phyloP scores from a whole-genome alignment of 2,329 filamentous ascomycete species.

The Penicillium frequentans region DNA sequence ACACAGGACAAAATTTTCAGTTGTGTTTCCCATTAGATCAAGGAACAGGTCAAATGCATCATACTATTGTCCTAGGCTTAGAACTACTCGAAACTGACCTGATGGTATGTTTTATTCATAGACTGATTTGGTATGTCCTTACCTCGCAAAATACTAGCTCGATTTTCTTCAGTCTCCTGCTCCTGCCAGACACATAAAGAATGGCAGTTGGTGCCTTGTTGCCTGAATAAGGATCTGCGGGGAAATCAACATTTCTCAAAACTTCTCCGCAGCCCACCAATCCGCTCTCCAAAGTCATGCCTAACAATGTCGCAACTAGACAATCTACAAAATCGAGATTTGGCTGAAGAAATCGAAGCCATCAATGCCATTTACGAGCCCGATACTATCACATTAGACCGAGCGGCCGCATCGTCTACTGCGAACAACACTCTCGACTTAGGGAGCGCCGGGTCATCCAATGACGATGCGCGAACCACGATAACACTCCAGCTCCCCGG shows the following conservation, averaged over 20 bases:
- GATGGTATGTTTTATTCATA: background rate
- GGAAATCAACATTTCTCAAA: slow-evolving; percentile 10
- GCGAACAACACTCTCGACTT: slow-evolving; percentile 29
- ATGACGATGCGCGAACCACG: slow-evolving; percentile 32
- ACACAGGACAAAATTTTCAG: too few relatives aligned
- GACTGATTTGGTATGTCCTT: background rate
- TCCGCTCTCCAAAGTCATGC: slow-evolving; percentile 7
- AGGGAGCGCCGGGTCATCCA: slow-evolving; percentile 19
- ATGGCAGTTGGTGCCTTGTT: slow-evolving; percentile 9
- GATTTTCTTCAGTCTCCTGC: background rate
- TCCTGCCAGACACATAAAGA: background rate
- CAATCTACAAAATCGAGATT: slow-evolving; percentile 36
- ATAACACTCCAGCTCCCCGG: slow-evolving; percentile 68
- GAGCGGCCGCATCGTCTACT: slow-evolving; percentile 21
- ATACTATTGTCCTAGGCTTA: too few relatives aligned
- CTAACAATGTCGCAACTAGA: slow-evolving; percentile 23
- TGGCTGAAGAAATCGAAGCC: slow-evolving; percentile 49
- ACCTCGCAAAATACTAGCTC: background rate
- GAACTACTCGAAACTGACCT: too few relatives aligned
- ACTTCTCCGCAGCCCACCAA: slow-evolving; percentile 13
- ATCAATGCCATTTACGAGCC: slow-evolving; percentile 62
- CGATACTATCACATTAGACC: slow-evolving; percentile 56
- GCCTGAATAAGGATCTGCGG: slow-evolving; percentile 17
- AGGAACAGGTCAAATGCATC: too few relatives aligned
- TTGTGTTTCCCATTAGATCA: too few relatives aligned